Evolutionary conservation across 495 filamentous ascomycete species (phyloP).

Genomic region (Aspergillus steynii): DNA sequence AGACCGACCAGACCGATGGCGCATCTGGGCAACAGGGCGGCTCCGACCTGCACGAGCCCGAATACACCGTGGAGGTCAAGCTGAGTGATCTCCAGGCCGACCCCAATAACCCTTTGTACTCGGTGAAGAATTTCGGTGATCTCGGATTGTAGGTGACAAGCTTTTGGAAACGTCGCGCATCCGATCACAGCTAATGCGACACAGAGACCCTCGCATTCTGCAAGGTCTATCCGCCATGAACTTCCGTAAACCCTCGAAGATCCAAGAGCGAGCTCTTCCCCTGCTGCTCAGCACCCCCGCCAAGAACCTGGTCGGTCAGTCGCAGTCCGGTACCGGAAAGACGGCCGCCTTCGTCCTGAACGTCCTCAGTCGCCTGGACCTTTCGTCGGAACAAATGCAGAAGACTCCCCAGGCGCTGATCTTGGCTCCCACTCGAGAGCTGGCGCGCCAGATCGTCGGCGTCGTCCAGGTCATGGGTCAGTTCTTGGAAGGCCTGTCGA

Average conservation of each 20-base stretch:
- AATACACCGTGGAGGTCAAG: slow-evolving; percentile 86
- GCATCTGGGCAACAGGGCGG: slow-evolving; percentile 42
- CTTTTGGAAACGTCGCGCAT: neutral
- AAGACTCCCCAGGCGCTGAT: slow-evolving; percentile 79
- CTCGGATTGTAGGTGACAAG: slow-evolving; percentile 67
- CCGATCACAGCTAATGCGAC: slow-evolving; percentile 9
- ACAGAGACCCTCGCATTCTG: slow-evolving; percentile 52
- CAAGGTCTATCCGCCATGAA: slow-evolving; percentile 74
- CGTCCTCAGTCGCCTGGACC: slow-evolving; percentile 80
- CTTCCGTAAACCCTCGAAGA: slow-evolving; percentile 94
- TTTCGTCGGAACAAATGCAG: slow-evolving; percentile 50
- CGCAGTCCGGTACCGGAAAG: slow-evolving; percentile 98
- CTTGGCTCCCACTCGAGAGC: slow-evolving; percentile 89
- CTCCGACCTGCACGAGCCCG: slow-evolving; percentile 66
- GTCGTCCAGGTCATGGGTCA: slow-evolving; percentile 80
- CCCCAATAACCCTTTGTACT: slow-evolving; percentile 82
- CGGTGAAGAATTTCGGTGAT: slow-evolving; percentile 80
- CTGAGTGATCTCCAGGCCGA: slow-evolving; percentile 86
- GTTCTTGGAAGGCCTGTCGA: slow-evolving; percentile 69
- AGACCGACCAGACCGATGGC: slow-evolving; percentile 52
- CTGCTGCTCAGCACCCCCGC: slow-evolving; percentile 82
- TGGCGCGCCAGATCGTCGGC: slow-evolving; percentile 89
- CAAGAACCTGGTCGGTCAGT: slow-evolving; percentile 92
- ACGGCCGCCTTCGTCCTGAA: slow-evolving; percentile 95
- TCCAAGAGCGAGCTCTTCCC: slow-evolving; percentile 90